These are phyloP conservation scores for Apophysomyces sp. DNA, from an alignment of 371 early-diverging fungal species.

Conservation along the genomic window DNA sequence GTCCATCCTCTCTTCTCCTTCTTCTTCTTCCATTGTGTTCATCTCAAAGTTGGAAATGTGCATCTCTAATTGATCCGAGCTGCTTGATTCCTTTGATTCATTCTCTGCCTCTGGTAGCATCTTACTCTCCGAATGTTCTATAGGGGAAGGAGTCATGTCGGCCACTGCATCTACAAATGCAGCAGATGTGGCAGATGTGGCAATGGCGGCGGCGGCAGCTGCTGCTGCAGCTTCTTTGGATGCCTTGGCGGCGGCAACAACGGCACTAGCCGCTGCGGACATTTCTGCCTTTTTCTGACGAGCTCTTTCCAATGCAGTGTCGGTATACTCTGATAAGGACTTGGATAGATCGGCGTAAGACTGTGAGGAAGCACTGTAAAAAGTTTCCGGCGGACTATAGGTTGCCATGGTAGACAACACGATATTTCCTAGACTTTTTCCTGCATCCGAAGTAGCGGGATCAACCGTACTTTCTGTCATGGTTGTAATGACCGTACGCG, in stretches of 20 bases:
- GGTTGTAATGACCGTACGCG: background rate
- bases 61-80: background rate
- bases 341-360: background rate
- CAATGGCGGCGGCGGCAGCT: background rate
- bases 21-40: background rate
- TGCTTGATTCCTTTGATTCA: background rate
- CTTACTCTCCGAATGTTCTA: too few species aligned
- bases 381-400: background rate
- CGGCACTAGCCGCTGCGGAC: slow-evolving; percentile 16
- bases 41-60: background rate
- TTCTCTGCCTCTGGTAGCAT: too few species aligned
- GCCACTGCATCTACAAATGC: background rate
- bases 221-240: slow-evolving; percentile 6
- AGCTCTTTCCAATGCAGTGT: slow-evolving; percentile 1
- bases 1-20: background rate
- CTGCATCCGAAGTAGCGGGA: background rate
- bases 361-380: background rate
- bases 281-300: slow-evolving; percentile 19
- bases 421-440: background rate
- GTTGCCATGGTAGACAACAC: background rate
- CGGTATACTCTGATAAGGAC: background rate
- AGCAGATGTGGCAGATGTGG: background rate
- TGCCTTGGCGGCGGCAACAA: slow-evolving; percentile 22
- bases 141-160: too few species aligned
- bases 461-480: background rate